Evolutionary conservation across 1,284 basidiomycete species (phyloP), one percentile per base, ranked within the genome.

Genomic region (Cerrena zonata): DNA sequence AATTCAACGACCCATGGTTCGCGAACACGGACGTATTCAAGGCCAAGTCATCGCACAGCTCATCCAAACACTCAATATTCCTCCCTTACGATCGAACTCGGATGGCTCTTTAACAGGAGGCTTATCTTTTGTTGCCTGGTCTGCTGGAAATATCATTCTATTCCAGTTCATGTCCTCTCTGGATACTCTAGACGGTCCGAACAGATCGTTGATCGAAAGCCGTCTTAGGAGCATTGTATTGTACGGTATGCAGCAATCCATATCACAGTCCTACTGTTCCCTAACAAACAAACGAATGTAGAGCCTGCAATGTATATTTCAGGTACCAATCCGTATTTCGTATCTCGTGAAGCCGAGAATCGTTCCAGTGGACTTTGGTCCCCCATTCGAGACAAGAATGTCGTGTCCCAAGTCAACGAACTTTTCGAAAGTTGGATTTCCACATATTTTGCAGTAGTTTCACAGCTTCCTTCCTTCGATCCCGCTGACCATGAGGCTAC

Each of bases 121-220:
- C 2, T 25, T 57, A 13, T 15, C 49, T 4, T 12, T 57, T 10
- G 43, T 55, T 1, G 48, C 37, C 18, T 57, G 56, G 56, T 57
- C 56, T 1, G 47, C 51, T 3, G 56, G 53, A 1, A 57, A 55
- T 26, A 27, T 34, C 22, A 39, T 53, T 19, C 48, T 48, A 10
- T 18, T 42, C 18, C 37, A 50, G 2, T 38, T 57, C 13, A 25
- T 57, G 2, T 48, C 51, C 15, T 23, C 51, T 27, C 48, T 51
- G 11, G 45, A 53, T 15, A 23, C 44, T 15, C 13, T 53, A 2
- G 47, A 51, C 5, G 40, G 44, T 11, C n/a, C 25, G 10, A 57
- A 49, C 1, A 43, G 26, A 25, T 13, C 21, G 12, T 21, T 53
- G 1, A 34, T 57, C 4, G 45, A 49, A 12, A 18, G 4, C 18